Evolutionary conservation across 176 grass and related monocot species (phyloP), one percentile per base, ranked within the genome.

Genomic region (Triticum urartu): DNA sequence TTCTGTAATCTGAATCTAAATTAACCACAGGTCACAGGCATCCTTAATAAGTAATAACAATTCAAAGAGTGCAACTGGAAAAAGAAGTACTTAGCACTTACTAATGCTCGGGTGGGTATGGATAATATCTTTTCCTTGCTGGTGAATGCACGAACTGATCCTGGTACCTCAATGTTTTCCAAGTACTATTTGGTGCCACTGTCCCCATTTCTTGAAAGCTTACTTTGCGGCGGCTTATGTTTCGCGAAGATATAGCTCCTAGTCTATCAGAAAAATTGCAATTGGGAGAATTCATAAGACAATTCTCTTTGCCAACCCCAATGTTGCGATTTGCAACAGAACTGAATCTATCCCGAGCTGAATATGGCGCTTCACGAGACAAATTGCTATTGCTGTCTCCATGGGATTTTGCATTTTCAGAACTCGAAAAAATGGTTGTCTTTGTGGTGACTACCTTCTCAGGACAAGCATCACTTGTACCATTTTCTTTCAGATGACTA

Each of bases 21-120:
- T 22, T 14, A 67, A 50, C 64, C 45, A 69, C 60, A 68, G 13
- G 17, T 56, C 20, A 32, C 9, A 56, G 15, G 24, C 43, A 68
- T 84, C 11, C 47, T 67, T 50, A 77, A 22, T 33, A 48, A 43
- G 42, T 43, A 43, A 43, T 43, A 43, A 43, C 42, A 43, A 68
- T 52, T 68, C 18, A 82, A 4, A 68, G 25, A 38, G 52, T 65
- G 35, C 5, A 64, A 14, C 28, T 12, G 75, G 6, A 22, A 3
- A 78, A 89, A 66, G 1, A 83, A 36, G 18, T 72, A 24, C 10
- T 58, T 71, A 9, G 68, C 38, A 94, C 89, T 89, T 85, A 91
- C 89, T 86, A 88, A 56, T 64, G 70, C 85, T 81, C 83, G 0
- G 77, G 72, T 60, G 48, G 60, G 79, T 20, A 75, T 20, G 68